A percentile compares a stretch with the other conserved stretches of the same genome.
Evolutionary conservation across 306 rosid species (phyloP).

Genomic region (Cicer arietinum): DNA sequence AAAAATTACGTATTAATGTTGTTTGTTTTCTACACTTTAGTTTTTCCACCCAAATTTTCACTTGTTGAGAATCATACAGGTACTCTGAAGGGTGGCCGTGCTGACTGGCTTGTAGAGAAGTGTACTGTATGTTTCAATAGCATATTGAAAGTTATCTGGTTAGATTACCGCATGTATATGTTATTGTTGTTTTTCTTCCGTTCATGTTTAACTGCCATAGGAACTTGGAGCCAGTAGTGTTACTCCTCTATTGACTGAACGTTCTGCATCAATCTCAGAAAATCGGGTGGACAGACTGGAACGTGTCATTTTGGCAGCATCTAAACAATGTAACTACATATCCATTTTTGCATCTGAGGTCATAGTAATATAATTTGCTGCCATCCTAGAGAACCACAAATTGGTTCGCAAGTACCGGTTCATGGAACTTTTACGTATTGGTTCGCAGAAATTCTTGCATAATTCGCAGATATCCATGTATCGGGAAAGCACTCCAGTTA

Average conservation of each 20-base stretch:
- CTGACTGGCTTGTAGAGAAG: constrained; percentile 97
- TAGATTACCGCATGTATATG: constrained; percentile 25
- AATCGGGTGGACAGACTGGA: constrained; percentile 77
- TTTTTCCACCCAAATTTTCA: constrained; percentile 27
- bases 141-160: constrained; percentile 33
- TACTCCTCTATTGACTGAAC: constrained; percentile 88
- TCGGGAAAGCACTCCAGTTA: too few species aligned
- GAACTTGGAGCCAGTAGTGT: constrained; percentile 93
- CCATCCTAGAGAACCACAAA: too few species aligned
- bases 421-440: too few species aligned
- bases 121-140: constrained; percentile 69
- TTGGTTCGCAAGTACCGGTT: too few species aligned
- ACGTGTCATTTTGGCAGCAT: constrained; percentile 86
- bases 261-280: constrained; percentile 79
- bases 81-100: constrained; percentile 90
- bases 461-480: too few species aligned
- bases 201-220: constrained; percentile 54
- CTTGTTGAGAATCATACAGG: constrained; percentile 54
- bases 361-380: too few species aligned
- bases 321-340: constrained; percentile 75
- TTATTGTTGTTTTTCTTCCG: constrained; percentile 22
- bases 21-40: constrained; percentile 28
- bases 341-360: constrained; percentile 21
- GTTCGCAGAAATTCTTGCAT: too few species aligned
- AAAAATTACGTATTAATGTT: constrained; percentile 9